These are phyloP conservation scores for Tremellales sp. DNA, from an alignment of 1,284 basidiomycete genomes.

Conservation along the genomic window DNA sequence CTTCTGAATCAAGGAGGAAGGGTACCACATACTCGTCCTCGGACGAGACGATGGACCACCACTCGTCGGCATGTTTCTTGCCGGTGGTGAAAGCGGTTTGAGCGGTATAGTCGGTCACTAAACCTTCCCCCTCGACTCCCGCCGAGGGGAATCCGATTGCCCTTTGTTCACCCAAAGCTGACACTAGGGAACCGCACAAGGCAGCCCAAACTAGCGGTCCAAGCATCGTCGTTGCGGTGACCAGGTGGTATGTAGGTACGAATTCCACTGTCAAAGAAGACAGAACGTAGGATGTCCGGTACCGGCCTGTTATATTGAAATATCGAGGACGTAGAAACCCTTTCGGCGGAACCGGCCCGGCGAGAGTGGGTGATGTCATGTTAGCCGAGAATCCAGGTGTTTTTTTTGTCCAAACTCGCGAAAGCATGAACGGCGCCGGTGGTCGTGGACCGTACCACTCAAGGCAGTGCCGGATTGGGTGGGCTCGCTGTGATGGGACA, in stretches of 20 bases:
- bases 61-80: background rate
- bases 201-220: background rate
- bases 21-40: slow-evolving; percentile 11
- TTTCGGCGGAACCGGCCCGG: background rate
- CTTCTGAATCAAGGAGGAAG: slow-evolving; percentile 22
- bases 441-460: no score
- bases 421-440: no score
- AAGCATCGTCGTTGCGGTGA: no score
- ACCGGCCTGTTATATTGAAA: background rate
- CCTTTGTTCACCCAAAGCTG: slow-evolving; percentile 11
- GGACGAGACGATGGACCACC: slow-evolving; percentile 9
- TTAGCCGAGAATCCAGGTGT: background rate
- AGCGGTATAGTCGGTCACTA: background rate
- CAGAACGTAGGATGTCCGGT: background rate
- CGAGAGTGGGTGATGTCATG: no score
- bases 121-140: background rate
- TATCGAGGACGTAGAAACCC: background rate
- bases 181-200: background rate
- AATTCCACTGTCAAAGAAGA: background rate
- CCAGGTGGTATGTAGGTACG: background rate
- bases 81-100: background rate
- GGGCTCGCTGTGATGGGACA: no score
- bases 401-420: no score
- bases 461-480: no score
- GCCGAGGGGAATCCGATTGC: slow-evolving; percentile 11